Percentiles rank a stretch among this genome's conserved stretches.
These are phyloP conservation scores for Cylindrotheca closterium DNA, from an alignment of 108 stramenopile species.

Conservation along the genomic window DNA sequence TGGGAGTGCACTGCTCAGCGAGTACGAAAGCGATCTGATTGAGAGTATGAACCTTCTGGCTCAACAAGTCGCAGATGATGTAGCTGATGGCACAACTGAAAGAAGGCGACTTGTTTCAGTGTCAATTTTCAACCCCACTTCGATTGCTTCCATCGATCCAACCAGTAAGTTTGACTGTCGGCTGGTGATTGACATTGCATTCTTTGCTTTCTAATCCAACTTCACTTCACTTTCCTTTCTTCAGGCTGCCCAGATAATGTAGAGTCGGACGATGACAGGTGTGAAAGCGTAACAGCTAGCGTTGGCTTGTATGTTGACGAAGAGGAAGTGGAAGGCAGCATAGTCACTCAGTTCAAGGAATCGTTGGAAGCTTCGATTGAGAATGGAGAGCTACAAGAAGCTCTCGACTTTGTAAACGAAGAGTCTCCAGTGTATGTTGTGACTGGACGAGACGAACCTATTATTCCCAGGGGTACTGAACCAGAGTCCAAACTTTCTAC, in stretches of 20 bases:
- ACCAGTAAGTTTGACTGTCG: neutral
- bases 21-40: constrained; percentile 18
- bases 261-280: neutral
- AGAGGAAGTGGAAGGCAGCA: neutral
- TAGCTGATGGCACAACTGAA: neutral
- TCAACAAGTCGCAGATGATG: neutral
- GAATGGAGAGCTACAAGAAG: constrained; percentile 24
- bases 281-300: constrained; percentile 11
- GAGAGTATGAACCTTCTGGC: constrained; percentile 32
- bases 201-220: neutral
- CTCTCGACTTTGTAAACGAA: constrained; percentile 13
- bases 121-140: neutral
- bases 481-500: neutral
- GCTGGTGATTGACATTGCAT: too few relatives aligned
- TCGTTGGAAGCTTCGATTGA: constrained; percentile 19
- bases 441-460: constrained; percentile 3
- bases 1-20: neutral
- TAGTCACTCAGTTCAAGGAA: constrained; percentile 4
- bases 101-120: neutral
- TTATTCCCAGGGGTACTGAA: neutral
- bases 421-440: constrained; percentile 26
- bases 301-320: constrained; percentile 3
- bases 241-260: constrained; percentile 13
- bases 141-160: neutral
- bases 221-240: neutral